Base-by-base conservation (phyloP, 257 asterid species). In the Plectranthus barbatus region DNA sequence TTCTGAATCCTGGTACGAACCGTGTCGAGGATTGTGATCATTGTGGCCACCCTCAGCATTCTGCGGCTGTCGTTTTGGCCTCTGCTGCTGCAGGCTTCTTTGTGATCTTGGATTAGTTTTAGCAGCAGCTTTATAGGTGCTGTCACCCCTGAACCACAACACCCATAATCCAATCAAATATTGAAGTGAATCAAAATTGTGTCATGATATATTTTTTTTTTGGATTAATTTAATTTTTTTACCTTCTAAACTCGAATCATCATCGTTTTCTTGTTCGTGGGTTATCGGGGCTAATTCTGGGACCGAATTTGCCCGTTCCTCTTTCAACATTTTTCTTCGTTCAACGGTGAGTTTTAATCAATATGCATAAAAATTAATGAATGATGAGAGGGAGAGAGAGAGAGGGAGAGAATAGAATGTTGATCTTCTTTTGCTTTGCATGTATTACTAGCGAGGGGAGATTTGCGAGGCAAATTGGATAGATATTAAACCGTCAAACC, bases 11-110 rank as follows among this genome's bases (percentile, higher is more conserved):
- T 64, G 11, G 76, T 64, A 66, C 84, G 65, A 0, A 84, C 82
- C 26, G 80, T 83, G 33, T 84, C 97, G 7, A 90, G 79, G 57
- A 86, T 90, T 3, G 97, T 80, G 81, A 90, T 77, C 91, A 90
- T 90, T 20, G 90, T 83, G 14, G 92, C 94, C 68, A 90, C 97
- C 81, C 97, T 81, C 56, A 90, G 80, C 90, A 81, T 86, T 64
- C 89, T 81, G 8, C 95, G 56, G 46, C 84, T 76, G 75, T 85
- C 95, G 7, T 74, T 80, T 19, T 69, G 73, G 47, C 76, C 83
- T 62, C 77, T 84, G 21, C 77, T 84, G 21, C 73, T 64, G 50
- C 85, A 82, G 7, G 90, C 90, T 24, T 79, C 81, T 74, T 86
- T 81, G 73, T 90, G 95, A 20, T 86, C 95, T 61, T 90, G 80